Evolutionary conservation across 176 grass and related monocot species (phyloP).

Genomic region (Eleusine indica): DNA sequence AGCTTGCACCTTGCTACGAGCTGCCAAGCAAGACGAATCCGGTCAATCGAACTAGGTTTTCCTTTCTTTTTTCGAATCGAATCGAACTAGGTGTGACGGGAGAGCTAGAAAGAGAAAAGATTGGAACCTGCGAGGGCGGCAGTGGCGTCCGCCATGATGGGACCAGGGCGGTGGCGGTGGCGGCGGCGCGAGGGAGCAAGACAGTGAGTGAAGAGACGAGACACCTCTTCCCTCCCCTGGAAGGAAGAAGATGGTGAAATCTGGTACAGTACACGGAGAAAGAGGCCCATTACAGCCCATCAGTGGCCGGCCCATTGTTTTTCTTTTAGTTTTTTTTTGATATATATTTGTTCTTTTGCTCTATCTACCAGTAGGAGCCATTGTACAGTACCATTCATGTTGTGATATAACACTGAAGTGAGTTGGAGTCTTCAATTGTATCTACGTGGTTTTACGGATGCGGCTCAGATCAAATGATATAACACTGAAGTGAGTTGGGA

Average conservation of each 20-base stretch:
- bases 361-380: no score
- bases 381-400: no score
- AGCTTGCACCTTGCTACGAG: conserved; percentile 71
- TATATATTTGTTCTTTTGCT: no score
- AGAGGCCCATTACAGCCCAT: background rate
- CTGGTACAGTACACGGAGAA: background rate
- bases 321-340: no score
- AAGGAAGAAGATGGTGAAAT: background rate
- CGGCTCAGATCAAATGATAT: no score
- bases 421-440: no score
- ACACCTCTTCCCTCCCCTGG: background rate
- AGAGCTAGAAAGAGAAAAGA: background rate
- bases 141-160: conserved; percentile 35
- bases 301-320: background rate
- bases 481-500: no score
- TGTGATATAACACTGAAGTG: no score
- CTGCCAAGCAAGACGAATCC: conserved; percentile 40
- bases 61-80: no score
- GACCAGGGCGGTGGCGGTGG: background rate
- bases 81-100: no score
- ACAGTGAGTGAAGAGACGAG: background rate
- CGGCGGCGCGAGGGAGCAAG: background rate
- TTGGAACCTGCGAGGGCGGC: conserved; percentile 40
- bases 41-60: background rate
- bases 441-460: no score